Conservation (phyloP, 306 rosid species). For the Arachis stenosperma region DNA sequence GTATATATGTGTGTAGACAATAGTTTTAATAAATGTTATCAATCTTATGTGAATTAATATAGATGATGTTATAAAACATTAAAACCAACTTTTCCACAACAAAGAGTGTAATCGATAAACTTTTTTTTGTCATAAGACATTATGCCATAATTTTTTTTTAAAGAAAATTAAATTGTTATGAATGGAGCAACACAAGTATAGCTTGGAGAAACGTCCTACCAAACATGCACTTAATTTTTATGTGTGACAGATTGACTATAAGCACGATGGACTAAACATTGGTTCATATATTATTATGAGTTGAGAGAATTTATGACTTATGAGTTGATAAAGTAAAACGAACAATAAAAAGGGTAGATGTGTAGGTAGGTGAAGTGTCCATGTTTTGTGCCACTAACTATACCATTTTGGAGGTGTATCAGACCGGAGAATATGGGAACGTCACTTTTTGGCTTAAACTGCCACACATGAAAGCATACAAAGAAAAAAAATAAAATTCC, state of each 20-base stretch:
- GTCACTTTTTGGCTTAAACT: conserved; percentile 52
- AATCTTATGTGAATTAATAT: no score
- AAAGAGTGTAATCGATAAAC: no score
- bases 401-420: conserved; percentile 43
- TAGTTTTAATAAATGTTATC: no score
- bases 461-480: conserved; percentile 40
- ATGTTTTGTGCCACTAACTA: conserved; percentile 46
- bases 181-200: not conserved
- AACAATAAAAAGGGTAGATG: conserved; percentile 36
- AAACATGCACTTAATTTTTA: not conserved
- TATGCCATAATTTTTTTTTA: no score
- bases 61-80: no score
- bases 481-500: conserved; percentile 13
- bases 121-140: no score
- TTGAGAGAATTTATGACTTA: conserved; percentile 27
- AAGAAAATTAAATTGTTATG: no score
- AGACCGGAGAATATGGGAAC: conserved; percentile 42
- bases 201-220: not conserved
- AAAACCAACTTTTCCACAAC: no score
- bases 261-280: conserved; percentile 41
- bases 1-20: no score
- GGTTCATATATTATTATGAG: conserved; percentile 37
- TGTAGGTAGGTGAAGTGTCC: conserved; percentile 59
- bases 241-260: conserved; percentile 29
- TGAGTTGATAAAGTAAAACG: conserved; percentile 34